Base-by-base conservation (phyloP, 225 moss, liverwort and hornwort genomes). In the Asterella californica region DNA sequence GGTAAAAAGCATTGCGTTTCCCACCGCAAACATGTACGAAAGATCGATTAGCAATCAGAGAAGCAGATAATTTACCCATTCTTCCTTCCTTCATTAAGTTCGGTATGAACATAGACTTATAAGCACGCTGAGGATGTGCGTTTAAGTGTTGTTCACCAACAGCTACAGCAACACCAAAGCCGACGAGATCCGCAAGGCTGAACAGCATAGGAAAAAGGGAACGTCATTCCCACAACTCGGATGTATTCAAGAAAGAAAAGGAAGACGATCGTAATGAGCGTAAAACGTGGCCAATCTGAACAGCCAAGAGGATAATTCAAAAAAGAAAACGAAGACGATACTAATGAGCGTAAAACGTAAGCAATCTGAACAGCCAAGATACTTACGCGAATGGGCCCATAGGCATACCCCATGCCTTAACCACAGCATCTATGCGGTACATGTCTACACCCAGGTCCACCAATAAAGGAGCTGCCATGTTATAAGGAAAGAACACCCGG, bases 381-480 rank as follows among this genome's bases (percentile, higher is more conserved):
- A 55, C 81, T 71, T 81, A 94, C 95, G 95, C 81, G 83, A 99
- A 99, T 68, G 99, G 99, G 66, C 99, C 99, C 95, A 99, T 95
- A 50, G 99, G 99, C 99, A 99, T 99, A 77, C 99, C 99, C 88
- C 91, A 99, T 34, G 89, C 84, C 87, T 99, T 99, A 84, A 99
- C 88, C 75, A 86, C 99, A 74, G 88, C 87, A 78, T 99, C 99
- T 7, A 99, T 89, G 52, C 92, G 95, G 83, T 91, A 95, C 32
- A 90, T 36, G 78, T 99, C 95, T 72, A 94, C 91, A 74, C 99
- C 99, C 46, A 95, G 86, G 79, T 99, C 99, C 72, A 87, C 76
- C 18, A 99, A 83, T 88, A 95, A 78, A 61, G 46, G 78, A 61
- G 99, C 90, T 78, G 91, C 89, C 95, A 95, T 99, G 54, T 83